A percentile compares a stretch with the other conserved stretches of the same genome.
phyloP scores from a whole-genome alignment of 805 yeast species.

The Myxozyma mucilagina region DNA sequence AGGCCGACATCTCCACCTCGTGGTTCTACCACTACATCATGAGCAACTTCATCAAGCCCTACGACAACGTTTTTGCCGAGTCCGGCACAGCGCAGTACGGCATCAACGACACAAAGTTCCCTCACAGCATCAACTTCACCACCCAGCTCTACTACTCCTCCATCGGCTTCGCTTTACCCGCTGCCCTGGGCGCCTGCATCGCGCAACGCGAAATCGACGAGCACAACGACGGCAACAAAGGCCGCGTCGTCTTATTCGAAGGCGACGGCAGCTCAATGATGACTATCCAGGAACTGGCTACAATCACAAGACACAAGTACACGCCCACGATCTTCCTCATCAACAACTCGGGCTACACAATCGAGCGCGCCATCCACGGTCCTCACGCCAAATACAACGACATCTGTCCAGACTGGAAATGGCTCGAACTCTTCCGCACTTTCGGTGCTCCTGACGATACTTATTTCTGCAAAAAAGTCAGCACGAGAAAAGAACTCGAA shows the following conservation, averaged over 20 bases:
- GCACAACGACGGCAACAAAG: constrained; percentile 33
- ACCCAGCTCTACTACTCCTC: constrained; percentile 80
- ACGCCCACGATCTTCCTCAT: constrained; percentile 71
- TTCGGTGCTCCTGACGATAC: constrained; percentile 54
- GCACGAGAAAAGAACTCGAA: constrained; percentile 32
- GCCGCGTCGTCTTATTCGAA: constrained; percentile 67
- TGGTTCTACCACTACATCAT: constrained; percentile 44
- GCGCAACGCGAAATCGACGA: constrained; percentile 61
- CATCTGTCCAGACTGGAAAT: constrained; percentile 76
- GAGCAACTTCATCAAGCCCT: constrained; percentile 51
- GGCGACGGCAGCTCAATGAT: constrained; percentile 96
- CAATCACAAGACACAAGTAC: constrained; percentile 58
- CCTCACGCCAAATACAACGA: constrained; percentile 77
- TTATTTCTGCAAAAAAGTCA: constrained; percentile 28
- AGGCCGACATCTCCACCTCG: constrained; percentile 37
- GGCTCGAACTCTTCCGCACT: constrained; percentile 65
- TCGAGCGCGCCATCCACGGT: constrained; percentile 84
- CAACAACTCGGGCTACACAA: constrained; percentile 87
- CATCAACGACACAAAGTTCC: constrained; percentile 64
- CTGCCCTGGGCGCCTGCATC: constrained; percentile 76
- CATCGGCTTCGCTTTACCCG: constrained; percentile 87
- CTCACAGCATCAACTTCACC: constrained; percentile 46
- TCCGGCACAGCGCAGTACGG: constrained; percentile 85
- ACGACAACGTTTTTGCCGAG: constrained; percentile 75
- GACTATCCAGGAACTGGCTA: constrained; percentile 78